phyloP scores from a whole-genome alignment of 2,329 filamentous ascomycete genomes.

The Aspergillus sp. region DNA sequence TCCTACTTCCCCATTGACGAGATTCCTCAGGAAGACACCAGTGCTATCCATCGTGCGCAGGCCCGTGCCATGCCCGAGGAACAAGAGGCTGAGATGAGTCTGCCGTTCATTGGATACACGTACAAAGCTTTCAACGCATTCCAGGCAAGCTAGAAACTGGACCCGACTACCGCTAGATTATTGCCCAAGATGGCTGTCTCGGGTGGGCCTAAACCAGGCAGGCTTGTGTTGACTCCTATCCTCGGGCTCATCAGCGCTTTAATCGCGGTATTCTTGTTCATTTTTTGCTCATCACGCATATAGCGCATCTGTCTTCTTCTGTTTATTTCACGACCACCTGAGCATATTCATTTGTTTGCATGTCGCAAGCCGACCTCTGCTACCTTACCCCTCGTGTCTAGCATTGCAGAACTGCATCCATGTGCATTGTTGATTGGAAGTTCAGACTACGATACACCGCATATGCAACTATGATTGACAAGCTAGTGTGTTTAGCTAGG shows the following conservation, averaged over 20 bases:
- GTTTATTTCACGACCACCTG: conserved; percentile 23
- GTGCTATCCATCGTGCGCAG: conserved; percentile 80
- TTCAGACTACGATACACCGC: conserved; percentile 10
- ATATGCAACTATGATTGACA: conserved; percentile 21
- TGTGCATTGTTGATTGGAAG: conserved; percentile 12
- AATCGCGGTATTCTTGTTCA: conserved; percentile 24
- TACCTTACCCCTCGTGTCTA: conserved; percentile 14
- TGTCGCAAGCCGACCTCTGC: conserved; percentile 22
- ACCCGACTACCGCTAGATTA: conserved; percentile 17
- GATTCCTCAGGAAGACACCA: conserved; percentile 94
- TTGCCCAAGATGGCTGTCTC: conserved; percentile 18
- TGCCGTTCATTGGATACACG: conserved; percentile 95
- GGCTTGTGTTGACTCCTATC: conserved; percentile 31
- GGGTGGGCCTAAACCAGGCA: conserved; percentile 29
- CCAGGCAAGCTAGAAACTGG: conserved; percentile 37
- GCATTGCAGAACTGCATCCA: conserved; percentile 13
- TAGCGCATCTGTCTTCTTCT: conserved; percentile 26
- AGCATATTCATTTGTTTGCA: conserved; percentile 26
- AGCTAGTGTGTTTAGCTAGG: conserved; percentile 10
- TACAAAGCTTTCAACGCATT: conserved; percentile 92
- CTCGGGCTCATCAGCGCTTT: conserved; percentile 19
- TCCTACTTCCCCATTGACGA: conserved; percentile 99
- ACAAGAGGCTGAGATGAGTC: conserved; percentile 87
- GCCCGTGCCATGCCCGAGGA: conserved; percentile 71
- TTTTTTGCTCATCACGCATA: conserved; percentile 35